Percentiles rank a stretch among this genome's conserved stretches.
Evolutionary conservation across 2,329 filamentous ascomycete genomes (phyloP).

Genomic region (Lachnellula occidentalis): DNA sequence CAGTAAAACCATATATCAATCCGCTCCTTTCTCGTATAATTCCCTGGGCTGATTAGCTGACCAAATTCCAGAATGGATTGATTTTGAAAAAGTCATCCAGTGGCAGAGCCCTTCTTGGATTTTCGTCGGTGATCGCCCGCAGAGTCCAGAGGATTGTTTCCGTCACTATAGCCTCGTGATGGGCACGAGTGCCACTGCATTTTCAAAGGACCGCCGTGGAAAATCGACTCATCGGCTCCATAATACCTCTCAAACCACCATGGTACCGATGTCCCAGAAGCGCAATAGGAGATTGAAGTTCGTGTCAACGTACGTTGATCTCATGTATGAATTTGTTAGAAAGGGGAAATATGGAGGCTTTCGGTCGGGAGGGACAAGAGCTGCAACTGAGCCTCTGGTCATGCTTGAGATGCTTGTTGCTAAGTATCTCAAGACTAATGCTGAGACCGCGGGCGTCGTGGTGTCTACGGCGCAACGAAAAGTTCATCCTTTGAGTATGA

Average conservation of each 20-base stretch:
- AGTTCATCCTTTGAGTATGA: neutral
- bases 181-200: slow-evolving; percentile 1
- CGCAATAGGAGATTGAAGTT: slow-evolving; percentile 1
- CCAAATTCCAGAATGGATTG: neutral
- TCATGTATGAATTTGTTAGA: neutral
- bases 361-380: neutral
- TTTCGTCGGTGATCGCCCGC: slow-evolving; percentile 4
- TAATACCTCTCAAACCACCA: neutral
- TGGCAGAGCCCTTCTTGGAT: slow-evolving; percentile 3
- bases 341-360: neutral
- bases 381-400: neutral
- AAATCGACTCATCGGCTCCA: neutral
- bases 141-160: neutral
- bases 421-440: neutral
- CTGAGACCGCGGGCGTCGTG: neutral
- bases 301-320: slow-evolving; percentile 2
- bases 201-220: neutral
- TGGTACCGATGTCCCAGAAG: neutral
- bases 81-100: slow-evolving; percentile 1
- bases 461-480: neutral
- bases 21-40: neutral
- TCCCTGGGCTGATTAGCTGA: neutral
- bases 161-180: neutral
- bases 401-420: slow-evolving; percentile 6
- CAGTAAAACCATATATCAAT: neutral